Conservation (phyloP, 2,329 filamentous ascomycete genomes). For the Fusarium nisikadoi region DNA sequence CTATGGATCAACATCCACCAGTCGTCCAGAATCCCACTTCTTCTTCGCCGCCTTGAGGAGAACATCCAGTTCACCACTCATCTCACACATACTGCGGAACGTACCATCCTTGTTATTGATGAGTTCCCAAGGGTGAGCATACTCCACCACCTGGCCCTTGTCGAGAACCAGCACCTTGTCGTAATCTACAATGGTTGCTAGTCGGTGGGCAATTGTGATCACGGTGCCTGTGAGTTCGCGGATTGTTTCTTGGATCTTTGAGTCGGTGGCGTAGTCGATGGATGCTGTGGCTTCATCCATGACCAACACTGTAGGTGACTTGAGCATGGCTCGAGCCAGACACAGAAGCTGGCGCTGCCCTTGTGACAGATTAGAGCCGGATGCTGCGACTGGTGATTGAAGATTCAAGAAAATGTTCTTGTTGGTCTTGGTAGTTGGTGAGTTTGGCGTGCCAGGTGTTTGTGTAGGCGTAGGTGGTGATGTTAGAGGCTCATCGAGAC, state of each 20-base stretch:
- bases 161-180: slow-evolving; percentile 97
- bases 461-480: slow-evolving; percentile 43
- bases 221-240: slow-evolving; percentile 93
- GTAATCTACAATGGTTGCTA: slow-evolving; percentile 98
- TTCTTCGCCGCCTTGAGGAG: slow-evolving; percentile 66
- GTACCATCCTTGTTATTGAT: slow-evolving; percentile 75
- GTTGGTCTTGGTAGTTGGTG: slow-evolving; percentile 70
- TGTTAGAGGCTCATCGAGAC: slow-evolving; percentile 60
- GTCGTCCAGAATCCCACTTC: slow-evolving; percentile 56
- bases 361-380: slow-evolving; percentile 93
- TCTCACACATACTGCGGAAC: slow-evolving; percentile 73
- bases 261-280: slow-evolving; percentile 95
- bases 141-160: slow-evolving; percentile 88
- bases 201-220: slow-evolving; percentile 93
- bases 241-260: slow-evolving; percentile 96
- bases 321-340: slow-evolving; percentile 90
- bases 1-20: slow-evolving; percentile 49
- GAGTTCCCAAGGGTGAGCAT: slow-evolving; percentile 86
- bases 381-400: slow-evolving; percentile 84
- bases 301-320: slow-evolving; percentile 90
- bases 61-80: slow-evolving; percentile 66
- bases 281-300: slow-evolving; percentile 99
- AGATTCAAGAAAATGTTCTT: slow-evolving; percentile 96
- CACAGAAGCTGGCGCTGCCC: slow-evolving; percentile 95
- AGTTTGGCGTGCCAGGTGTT: slow-evolving; percentile 37